Evolutionary conservation across 2,329 filamentous ascomycete species (phyloP).

Genomic region (Didymella lethalis): DNA sequence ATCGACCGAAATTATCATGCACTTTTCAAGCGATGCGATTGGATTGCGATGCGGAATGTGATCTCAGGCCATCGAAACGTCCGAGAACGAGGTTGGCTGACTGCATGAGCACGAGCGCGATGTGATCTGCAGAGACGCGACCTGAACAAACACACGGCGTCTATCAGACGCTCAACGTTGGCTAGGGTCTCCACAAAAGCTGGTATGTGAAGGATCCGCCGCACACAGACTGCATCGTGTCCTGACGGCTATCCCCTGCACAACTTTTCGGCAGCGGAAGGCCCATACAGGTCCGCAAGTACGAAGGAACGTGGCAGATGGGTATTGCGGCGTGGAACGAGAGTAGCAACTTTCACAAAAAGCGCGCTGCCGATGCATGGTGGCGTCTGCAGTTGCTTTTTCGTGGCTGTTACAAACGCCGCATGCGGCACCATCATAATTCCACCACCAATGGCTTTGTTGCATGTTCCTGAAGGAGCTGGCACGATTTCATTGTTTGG

Average conservation of each 20-base stretch:
- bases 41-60: neutral
- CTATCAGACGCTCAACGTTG: slow-evolving; percentile 1
- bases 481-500: slow-evolving; percentile 9
- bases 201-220: neutral
- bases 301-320: slow-evolving; percentile 1
- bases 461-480: slow-evolving; percentile 4
- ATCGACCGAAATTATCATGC: slow-evolving; percentile 6
- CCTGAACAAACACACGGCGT: neutral
- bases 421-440: slow-evolving; percentile 3
- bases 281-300: slow-evolving; percentile 1
- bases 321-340: neutral
- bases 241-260: neutral
- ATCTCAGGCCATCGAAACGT: neutral
- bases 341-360: neutral
- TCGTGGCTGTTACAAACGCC: slow-evolving; percentile 3
- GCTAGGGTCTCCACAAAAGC: neutral
- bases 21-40: neutral
- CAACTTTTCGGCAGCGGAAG: neutral
- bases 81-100: neutral
- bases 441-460: slow-evolving; percentile 5
- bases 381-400: neutral
- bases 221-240: neutral
- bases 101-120: slow-evolving; percentile 3
- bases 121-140: slow-evolving; percentile 15
- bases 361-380: neutral